Evolutionary conservation across 345 rosid species (phyloP).

Genomic region (Populus simonii): DNA sequence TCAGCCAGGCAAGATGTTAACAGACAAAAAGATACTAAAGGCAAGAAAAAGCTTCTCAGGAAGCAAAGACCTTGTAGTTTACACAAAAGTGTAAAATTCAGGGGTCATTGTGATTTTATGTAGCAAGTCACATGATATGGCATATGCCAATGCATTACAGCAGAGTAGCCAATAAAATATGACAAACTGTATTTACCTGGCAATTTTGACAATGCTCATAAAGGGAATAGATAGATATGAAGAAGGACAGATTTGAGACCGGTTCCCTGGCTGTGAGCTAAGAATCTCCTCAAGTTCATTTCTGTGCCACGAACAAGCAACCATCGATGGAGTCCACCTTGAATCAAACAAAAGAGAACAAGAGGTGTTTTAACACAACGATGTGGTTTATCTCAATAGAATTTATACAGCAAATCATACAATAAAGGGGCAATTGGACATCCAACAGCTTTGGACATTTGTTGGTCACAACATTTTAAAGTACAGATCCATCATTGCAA

Average conservation of each 20-base stretch:
- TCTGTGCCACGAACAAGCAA: slow-evolving; percentile 90
- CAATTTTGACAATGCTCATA: slow-evolving; percentile 85
- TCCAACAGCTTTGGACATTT: not conserved
- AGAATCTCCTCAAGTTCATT: slow-evolving; percentile 77
- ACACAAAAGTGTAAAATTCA: not conserved
- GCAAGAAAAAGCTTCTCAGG: not conserved
- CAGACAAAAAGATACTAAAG: not conserved
- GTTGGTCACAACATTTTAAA: not conserved
- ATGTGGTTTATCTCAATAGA: not conserved
- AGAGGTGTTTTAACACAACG: slow-evolving; percentile 1
- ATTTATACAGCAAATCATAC: not conserved
- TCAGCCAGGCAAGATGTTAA: not conserved
- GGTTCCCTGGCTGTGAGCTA: slow-evolving; percentile 41
- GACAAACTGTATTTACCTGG: slow-evolving; percentile 53
- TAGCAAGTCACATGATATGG: not conserved
- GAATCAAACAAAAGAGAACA: slow-evolving; percentile 19
- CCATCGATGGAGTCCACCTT: slow-evolving; percentile 94
- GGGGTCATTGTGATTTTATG: not conserved
- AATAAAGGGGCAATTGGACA: not conserved
- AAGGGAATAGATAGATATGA: slow-evolving; percentile 84
- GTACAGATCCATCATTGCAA: not conserved
- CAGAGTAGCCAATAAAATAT: not conserved
- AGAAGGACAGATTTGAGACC: slow-evolving; percentile 46
- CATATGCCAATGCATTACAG: not conserved
- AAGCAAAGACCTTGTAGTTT: not conserved